Evolutionary conservation across 2,329 filamentous ascomycete genomes (phyloP), one percentile per base, ranked within the genome.

Genomic region (Emydomyces testavorans): DNA sequence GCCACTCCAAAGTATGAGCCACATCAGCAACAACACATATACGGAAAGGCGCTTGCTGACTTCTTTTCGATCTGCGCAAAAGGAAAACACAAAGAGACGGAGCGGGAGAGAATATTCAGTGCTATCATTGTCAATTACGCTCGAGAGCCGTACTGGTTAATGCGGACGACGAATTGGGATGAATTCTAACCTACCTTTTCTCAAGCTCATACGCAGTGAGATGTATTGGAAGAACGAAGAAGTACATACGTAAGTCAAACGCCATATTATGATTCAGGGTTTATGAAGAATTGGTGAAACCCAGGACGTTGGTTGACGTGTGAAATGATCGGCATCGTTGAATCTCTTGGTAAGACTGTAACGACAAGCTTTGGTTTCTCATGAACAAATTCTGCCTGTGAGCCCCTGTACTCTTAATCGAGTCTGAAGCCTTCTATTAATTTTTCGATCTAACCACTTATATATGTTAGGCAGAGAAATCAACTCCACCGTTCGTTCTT

Each of bases 221-320:
- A 28, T 32, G 24, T 34, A 32, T 18, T 37, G 11, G 39, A 26
- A 32, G 18, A 32, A 38, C 31, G 20, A n/a, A 31, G 24, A 29
- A 45, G 13, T 21, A 38, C 4, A 21, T 21, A n/a, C n/a, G n/a
- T 11, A 2, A 16, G n/a, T 10, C 13, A 11, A 6, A 31, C 36
- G 32, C 7, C 7, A 29, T 37, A 37, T 29, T 37, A 46, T 37
- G 34, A 10, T 38, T 46, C 43, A 46, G 32, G 42, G 43, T 38
- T 38, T 11, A 38, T 38, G 18, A 16, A 31, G 34, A 21, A 31
- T 46, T 34, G 38, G 43, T 46, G 34, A 31, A 46, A 46, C 43
- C 43, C 43, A 46, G 34, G 43, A 46, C 43, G 43, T 46, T 46
- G 43, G 43, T 46, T 46, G 32, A 46, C 43, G 43, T 46, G 43